Evolutionary conservation across 192 early-diverging fungal species (phyloP).

Genomic region (Gryganskiella cystojenkinii): DNA sequence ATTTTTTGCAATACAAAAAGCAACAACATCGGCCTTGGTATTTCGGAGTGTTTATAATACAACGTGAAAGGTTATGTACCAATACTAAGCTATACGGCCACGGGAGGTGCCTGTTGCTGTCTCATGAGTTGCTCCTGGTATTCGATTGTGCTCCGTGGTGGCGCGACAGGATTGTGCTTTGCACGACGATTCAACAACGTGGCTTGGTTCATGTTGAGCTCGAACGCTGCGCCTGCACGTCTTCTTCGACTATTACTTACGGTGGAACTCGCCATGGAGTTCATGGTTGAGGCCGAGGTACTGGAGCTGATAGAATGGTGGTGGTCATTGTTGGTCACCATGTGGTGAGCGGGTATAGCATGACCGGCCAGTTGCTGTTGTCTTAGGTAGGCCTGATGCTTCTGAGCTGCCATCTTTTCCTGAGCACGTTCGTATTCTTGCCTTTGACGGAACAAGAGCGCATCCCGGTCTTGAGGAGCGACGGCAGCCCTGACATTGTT

Average conservation of each 20-base stretch:
- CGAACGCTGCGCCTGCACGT: conserved; percentile 42
- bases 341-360: conserved; percentile 5
- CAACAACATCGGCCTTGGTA: too few species aligned
- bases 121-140: conserved; percentile 6
- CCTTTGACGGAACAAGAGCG: conserved; percentile 11
- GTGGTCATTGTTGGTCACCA: background rate
- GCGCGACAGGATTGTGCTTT: conserved; percentile 11
- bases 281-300: conserved; percentile 4
- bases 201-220: conserved; percentile 50
- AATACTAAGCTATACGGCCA: conserved; percentile 7
- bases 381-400: conserved; percentile 21
- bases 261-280: background rate
- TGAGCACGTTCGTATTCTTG: conserved; percentile 37
- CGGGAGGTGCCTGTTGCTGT: conserved; percentile 3
- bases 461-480: background rate
- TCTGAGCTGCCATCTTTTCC: conserved; percentile 38
- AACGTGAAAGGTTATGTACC: background rate
- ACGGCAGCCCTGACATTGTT: background rate
- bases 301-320: conserved; percentile 14
- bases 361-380: conserved; percentile 30
- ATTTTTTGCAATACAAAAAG: too few species aligned
- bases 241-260: conserved; percentile 18
- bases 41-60: too few species aligned
- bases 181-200: conserved; percentile 52
- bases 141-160: background rate